phyloP scores from a whole-genome alignment of 2,329 filamentous ascomycete species.

The Exserohilum rostratum region DNA sequence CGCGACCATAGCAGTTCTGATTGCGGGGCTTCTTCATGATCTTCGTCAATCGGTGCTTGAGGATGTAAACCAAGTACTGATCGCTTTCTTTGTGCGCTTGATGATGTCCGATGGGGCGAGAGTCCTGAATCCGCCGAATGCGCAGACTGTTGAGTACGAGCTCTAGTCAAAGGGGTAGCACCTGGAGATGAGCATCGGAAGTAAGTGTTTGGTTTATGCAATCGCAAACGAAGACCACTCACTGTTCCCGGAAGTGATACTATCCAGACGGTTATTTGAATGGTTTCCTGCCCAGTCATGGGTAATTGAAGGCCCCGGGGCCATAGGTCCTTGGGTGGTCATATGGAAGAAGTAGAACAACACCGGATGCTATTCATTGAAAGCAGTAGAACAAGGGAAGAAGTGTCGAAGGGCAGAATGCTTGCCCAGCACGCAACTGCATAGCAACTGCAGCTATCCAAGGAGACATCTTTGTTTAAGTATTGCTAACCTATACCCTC shows the following conservation, averaged over 20 bases:
- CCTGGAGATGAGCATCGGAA: not conserved
- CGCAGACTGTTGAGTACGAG: constrained; percentile 25
- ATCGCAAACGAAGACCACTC: not conserved
- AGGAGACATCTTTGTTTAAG: constrained; percentile 9
- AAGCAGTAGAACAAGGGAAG: not conserved
- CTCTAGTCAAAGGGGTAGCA: constrained; percentile 20
- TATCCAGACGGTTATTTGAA: constrained; percentile 14
- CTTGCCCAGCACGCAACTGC: not conserved
- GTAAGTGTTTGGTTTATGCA: not conserved
- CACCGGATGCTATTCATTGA: not conserved
- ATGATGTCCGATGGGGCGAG: constrained; percentile 27
- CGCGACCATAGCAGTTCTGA: constrained; percentile 48
- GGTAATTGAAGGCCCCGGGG: constrained; percentile 23
- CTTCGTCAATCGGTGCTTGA: constrained; percentile 49
- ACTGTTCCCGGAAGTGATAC: constrained; percentile 12
- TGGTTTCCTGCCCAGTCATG: constrained; percentile 27
- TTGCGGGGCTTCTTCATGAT: constrained; percentile 47
- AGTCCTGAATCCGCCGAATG: constrained; percentile 14
- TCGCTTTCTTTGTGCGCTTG: constrained; percentile 29
- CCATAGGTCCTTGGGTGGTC: constrained; percentile 21
- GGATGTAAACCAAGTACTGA: constrained; percentile 48
- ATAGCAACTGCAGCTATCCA: not conserved
- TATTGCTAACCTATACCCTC: constrained; percentile 5
- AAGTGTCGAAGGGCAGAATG: not conserved
- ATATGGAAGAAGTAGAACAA: constrained; percentile 2